These are phyloP conservation scores for Lenzites betulinus DNA, from an alignment of 768 basidiomycete species.

Conservation along the genomic window DNA sequence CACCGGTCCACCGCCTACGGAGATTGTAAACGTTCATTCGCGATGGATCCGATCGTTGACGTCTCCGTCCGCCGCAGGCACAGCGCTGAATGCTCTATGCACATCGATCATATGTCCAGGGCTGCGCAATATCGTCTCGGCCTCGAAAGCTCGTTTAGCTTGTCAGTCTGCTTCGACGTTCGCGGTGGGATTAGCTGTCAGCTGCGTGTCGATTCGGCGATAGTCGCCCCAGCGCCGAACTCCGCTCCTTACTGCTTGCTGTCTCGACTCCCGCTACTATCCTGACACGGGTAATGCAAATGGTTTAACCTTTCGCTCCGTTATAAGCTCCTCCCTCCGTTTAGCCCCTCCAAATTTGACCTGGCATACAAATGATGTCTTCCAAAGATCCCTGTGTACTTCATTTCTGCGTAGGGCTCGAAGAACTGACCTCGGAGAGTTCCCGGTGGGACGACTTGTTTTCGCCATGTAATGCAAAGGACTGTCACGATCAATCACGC, in stretches of 20 bases:
- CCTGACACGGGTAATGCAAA: too few relatives aligned
- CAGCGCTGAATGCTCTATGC: slow-evolving; percentile 1
- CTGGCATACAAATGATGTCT: too few relatives aligned
- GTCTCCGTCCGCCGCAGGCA: slow-evolving; percentile 3
- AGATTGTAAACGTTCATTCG: background rate
- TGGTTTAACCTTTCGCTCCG: too few relatives aligned
- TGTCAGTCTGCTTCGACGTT: background rate
- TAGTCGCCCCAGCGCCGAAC: background rate
- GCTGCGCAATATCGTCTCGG: background rate
- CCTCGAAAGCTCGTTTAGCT: background rate
- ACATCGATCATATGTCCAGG: background rate
- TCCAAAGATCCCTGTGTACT: too few relatives aligned
- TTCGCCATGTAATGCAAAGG: too few relatives aligned
- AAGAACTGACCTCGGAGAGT: too few relatives aligned
- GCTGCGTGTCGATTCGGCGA: slow-evolving; percentile 3
- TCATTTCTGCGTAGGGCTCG: too few relatives aligned
- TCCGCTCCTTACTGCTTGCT: background rate
- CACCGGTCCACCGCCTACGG: background rate
- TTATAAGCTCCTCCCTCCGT: too few relatives aligned
- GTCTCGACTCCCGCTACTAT: background rate
- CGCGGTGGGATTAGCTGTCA: background rate
- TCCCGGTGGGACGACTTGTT: too few relatives aligned
- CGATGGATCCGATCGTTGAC: background rate
- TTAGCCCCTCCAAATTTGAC: too few relatives aligned
- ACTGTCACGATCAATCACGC: too few relatives aligned